Evolutionary conservation across 1,139 yeast genomes (phyloP).

Genomic region (Taphrina betulina): DNA sequence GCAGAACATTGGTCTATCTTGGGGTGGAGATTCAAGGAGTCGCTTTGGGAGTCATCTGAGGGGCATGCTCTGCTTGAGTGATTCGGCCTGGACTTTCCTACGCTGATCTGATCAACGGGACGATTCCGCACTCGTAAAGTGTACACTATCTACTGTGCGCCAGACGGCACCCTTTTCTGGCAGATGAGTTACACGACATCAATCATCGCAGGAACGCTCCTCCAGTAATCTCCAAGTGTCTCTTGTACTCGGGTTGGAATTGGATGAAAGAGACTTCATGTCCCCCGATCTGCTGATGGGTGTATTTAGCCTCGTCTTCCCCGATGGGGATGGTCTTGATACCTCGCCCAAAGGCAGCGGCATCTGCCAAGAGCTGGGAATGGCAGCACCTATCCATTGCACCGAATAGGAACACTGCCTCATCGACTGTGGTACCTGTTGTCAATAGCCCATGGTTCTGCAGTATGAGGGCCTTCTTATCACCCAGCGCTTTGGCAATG

Average conservation of each 20-base stretch:
- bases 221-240: slow-evolving; percentile 12
- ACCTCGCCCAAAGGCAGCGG: slow-evolving; percentile 48
- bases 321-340: slow-evolving; percentile 48
- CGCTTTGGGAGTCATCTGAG: no score
- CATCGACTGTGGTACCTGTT: slow-evolving; percentile 75
- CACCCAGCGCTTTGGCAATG: slow-evolving; percentile 66
- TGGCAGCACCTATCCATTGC: slow-evolving; percentile 69
- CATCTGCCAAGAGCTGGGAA: slow-evolving; percentile 66
- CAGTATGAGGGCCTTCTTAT: slow-evolving; percentile 60
- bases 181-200: no score
- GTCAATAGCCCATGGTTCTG: slow-evolving; percentile 79
- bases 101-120: no score
- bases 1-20: no score
- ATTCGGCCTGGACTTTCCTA: no score
- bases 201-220: slow-evolving; percentile 27
- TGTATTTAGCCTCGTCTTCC: slow-evolving; percentile 70
- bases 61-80: no score
- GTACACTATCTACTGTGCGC: no score
- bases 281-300: slow-evolving; percentile 60
- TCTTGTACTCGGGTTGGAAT: slow-evolving; percentile 64
- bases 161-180: no score
- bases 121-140: no score
- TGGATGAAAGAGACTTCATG: slow-evolving; percentile 69
- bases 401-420: slow-evolving; percentile 72
- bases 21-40: no score